phyloP scores from a whole-genome alignment of 192 early-diverging fungal genomes.

The Thoreauomyces humboldtii region DNA sequence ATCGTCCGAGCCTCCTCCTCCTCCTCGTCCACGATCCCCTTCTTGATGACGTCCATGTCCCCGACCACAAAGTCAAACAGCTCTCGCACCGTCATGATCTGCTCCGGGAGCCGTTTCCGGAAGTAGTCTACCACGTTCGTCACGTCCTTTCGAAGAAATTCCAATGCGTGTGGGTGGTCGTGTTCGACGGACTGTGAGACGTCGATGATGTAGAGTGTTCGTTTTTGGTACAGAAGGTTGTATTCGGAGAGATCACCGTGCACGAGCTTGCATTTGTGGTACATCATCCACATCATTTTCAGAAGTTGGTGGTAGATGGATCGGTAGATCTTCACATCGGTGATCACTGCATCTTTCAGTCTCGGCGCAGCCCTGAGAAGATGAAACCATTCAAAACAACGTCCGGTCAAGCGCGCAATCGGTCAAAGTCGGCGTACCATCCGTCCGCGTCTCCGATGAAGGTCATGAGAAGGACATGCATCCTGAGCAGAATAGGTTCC shows the following conservation, averaged over 20 bases:
- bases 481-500: slow-evolving; percentile 77
- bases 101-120: slow-evolving; percentile 63
- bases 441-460: slow-evolving; percentile 90
- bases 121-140: slow-evolving; percentile 93
- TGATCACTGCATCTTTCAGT: slow-evolving; percentile 88
- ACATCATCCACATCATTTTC: slow-evolving; percentile 86
- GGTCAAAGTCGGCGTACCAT: slow-evolving; percentile 46
- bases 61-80: slow-evolving; percentile 83
- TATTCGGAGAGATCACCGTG: slow-evolving; percentile 98
- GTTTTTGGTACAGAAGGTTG: slow-evolving; percentile 86
- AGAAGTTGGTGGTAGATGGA: slow-evolving; percentile 80
- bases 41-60: slow-evolving; percentile 17
- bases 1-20: slow-evolving; percentile 26
- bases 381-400: too few species aligned
- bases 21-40: slow-evolving; percentile 3
- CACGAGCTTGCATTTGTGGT: slow-evolving; percentile 88
- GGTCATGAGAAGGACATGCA: slow-evolving; percentile 95
- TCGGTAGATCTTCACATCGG: slow-evolving; percentile 65
- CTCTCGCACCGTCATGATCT: slow-evolving; percentile 65
- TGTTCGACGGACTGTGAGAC: slow-evolving; percentile 99
- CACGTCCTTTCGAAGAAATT: slow-evolving; percentile 94
- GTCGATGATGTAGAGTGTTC: slow-evolving; percentile 87
- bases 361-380: slow-evolving; percentile 71
- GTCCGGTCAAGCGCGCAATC: neutral
- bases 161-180: slow-evolving; percentile 94